Base-by-base conservation (phyloP, 129 eudicot species). In the Escallonia rubra region DNA sequence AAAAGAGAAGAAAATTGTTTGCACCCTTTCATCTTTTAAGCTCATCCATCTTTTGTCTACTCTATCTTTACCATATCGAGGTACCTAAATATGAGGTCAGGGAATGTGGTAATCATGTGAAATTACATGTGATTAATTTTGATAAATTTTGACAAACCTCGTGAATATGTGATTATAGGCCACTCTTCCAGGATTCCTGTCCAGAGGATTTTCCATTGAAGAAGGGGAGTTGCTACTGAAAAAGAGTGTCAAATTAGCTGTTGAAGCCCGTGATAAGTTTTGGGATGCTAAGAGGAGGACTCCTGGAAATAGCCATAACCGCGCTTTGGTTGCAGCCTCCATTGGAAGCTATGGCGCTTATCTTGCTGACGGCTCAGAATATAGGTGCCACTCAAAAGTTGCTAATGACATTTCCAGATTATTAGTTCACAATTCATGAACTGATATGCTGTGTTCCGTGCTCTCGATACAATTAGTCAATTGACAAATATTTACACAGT, bases 281-380 rank as follows among this genome's bases (percentile, higher is more conserved):
- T 88, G 95, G 96, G 77, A 87, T 64, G 69, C 72, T 8, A 70
- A 40, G 4, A 69, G 75, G 59, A 59, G 60, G 53, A 57, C 54
- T 23, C 61, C 74, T 34, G 76, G 64, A 55, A 75, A 80, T 68
- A 48, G 46, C 34, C 83, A 84, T 71, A 86, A 84, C 70, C 72
- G 87, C 70, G 96, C 96, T 67, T 71, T 88, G 7, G 98, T 92
- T 66, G 98, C 96, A 66, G 98, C 94, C 51, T 91, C 97, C 16
- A 64, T 91, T 52, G 96, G 97, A 78, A 91, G 97, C 83, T 91
- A 91, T 67, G 98, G 98, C 63, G 98, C 98, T 9, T 92, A 79
- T 79, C 95, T 92, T 73, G 98, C 98, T 11, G 95, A 92, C 80
- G 98, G 98, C n/a, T 92, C 98, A 3, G 98, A 92, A 74, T 92